Base-by-base conservation (phyloP, 495 filamentous ascomycete genomes). In the Pyronema domesticum region DNA sequence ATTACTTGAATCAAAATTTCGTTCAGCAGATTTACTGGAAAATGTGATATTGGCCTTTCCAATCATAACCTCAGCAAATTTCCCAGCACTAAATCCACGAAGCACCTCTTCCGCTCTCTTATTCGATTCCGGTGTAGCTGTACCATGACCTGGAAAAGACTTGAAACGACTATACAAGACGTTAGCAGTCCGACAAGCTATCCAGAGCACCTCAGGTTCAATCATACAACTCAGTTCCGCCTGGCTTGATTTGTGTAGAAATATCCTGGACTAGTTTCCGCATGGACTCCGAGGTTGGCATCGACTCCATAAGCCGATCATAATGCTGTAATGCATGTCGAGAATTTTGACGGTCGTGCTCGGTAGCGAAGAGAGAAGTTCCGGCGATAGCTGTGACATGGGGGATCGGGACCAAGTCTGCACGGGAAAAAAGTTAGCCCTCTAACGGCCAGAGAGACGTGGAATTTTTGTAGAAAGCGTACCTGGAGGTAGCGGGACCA, bases 401-500 rank as follows among this genome's bases (percentile, higher is more conserved):
- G 6, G 85, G 85, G n/a, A 80, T 68, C n/a, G 80, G 80, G 53
- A 89, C 76, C 33, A 85, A 74, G 60, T 78, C 83, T 86, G 40
- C 3, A 55, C 52, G 45, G 50, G 13, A 35, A 51, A 34, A 51
- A 1, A 36, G 19, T 51, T 37, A 35, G 19, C 34, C 6, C 4
- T 35, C 18, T 4, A 13, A n/a, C 10, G 11, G 11, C 10, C 37
- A 40, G 43, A n/a, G 18, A 11, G 11, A 35, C 13, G 18, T 11
- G 48, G 13, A 51, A 10, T 34, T 3, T 23, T 13, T 36, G 30
- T 18, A 17, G 34, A n/a, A 36, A 48, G 61, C 62, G 54, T 72
- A 94, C 91, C 81, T 56, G 89, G 73, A 57, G 80, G 80, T 69
- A 95, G 94, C 4, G 93, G 82, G 49, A 89, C 76, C 53, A 95